These are phyloP conservation scores for Pulicaria dysenterica DNA, from an alignment of 129 eudicot species.

Conservation along the genomic window DNA sequence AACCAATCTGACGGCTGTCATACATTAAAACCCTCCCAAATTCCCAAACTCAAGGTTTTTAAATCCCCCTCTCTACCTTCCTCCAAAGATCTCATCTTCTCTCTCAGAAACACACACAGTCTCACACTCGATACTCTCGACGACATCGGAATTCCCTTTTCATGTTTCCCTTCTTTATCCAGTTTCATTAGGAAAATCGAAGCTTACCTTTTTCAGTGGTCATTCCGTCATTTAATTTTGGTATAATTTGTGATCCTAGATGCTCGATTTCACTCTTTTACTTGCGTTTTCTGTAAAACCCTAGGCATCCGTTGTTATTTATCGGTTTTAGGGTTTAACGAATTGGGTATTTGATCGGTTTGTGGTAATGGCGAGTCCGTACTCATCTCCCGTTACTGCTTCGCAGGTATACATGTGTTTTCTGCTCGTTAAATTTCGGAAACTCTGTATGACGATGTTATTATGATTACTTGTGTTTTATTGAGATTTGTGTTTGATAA, in stretches of 20 bases:
- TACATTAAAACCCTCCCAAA: constrained; percentile 25
- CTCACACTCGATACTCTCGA: constrained; percentile 1
- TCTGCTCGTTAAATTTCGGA: neutral
- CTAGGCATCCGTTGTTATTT: constrained; percentile 15
- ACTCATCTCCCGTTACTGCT: constrained; percentile 56
- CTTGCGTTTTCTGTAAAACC: constrained; percentile 1
- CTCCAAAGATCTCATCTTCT: constrained; percentile 32
- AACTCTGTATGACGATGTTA: neutral
- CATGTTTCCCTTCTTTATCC: neutral
- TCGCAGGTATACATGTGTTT: constrained; percentile 50
- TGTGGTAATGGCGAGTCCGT: constrained; percentile 63
- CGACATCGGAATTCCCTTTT: constrained; percentile 10
- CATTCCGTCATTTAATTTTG: neutral
- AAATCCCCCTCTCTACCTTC: constrained; percentile 19
- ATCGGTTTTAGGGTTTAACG: constrained; percentile 26
- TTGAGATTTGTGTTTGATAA: neutral
- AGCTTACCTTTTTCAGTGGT: neutral
- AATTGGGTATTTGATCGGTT: constrained; percentile 8
- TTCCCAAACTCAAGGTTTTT: constrained; percentile 19
- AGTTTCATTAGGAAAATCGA: neutral
- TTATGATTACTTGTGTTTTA: neutral
- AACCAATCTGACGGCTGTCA: constrained; percentile 24
- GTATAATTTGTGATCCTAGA: constrained; percentile 12
- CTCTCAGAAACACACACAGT: constrained; percentile 15
- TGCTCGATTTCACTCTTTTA: constrained; percentile 26